Evolutionary conservation across 805 yeast genomes (phyloP).

Genomic region (Suhomyces vadensis): DNA sequence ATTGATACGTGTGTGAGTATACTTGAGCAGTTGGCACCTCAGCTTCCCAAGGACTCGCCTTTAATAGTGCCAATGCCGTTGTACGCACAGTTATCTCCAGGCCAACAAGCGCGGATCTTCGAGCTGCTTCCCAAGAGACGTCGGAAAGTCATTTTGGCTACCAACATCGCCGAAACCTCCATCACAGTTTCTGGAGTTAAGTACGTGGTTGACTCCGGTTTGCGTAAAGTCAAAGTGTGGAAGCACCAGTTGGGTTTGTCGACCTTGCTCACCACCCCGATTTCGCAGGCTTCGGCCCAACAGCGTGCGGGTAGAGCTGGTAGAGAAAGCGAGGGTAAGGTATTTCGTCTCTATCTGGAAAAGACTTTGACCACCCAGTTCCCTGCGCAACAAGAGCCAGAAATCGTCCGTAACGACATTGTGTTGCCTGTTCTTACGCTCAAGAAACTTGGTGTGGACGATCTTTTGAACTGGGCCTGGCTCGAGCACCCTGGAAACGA

Average conservation of each 20-base stretch:
- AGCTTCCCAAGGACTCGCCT: conserved; percentile 75
- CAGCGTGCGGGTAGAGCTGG: conserved; percentile 99
- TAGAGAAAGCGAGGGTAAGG: conserved; percentile 88
- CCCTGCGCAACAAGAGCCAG: conserved; percentile 86
- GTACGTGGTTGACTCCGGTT: conserved; percentile 90
- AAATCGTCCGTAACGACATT: conserved; percentile 83
- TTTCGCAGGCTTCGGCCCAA: conserved; percentile 90
- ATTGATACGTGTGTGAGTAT: conserved; percentile 79
- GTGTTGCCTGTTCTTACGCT: conserved; percentile 81
- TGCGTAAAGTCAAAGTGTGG: conserved; percentile 93
- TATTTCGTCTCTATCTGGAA: conserved; percentile 81
- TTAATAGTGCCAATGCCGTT: conserved; percentile 75
- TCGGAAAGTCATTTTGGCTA: conserved; percentile 86
- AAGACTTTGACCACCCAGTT: conserved; percentile 56
- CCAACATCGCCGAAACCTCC: conserved; percentile 97
- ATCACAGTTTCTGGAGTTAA: conserved; percentile 93
- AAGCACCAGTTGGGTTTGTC: conserved; percentile 89
- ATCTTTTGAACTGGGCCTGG: conserved; percentile 89
- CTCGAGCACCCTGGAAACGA: conserved; percentile 84
- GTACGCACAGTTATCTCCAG: conserved; percentile 91
- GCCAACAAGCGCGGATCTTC: conserved; percentile 80
- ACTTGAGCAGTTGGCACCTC: conserved; percentile 60
- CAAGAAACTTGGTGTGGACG: conserved; percentile 79
- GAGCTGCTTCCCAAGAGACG: conserved; percentile 59
- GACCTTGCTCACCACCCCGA: conserved; percentile 87